Evolutionary conservation across 768 basidiomycete genomes (phyloP).

Genomic region (Phlebiopsis gigantea): DNA sequence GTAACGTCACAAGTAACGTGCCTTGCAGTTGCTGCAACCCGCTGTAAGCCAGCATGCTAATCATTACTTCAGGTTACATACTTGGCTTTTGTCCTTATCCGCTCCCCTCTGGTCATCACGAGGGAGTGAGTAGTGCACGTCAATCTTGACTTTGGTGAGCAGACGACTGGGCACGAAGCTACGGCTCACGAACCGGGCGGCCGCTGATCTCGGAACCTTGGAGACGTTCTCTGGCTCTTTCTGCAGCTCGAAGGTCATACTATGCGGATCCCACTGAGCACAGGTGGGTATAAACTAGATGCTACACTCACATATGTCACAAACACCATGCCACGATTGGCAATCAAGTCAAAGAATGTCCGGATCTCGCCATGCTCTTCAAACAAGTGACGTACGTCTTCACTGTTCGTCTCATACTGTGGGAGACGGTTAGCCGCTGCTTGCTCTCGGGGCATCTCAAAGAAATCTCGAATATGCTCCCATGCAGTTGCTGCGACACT

Average conservation of each 20-base stretch:
- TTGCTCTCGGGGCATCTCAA: not conserved
- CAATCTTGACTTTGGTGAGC: slow-evolving; percentile 50
- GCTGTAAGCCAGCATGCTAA: not conserved
- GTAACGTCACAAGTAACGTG: slow-evolving; percentile 71
- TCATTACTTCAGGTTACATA: slow-evolving; percentile 24
- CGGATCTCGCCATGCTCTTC: slow-evolving; percentile 95
- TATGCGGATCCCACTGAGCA: slow-evolving; percentile 26
- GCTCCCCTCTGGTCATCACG: slow-evolving; percentile 64
- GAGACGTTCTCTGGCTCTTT: slow-evolving; percentile 83
- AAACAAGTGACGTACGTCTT: slow-evolving; percentile 79
- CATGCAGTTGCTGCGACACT: slow-evolving; percentile 34
- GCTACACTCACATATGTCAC: slow-evolving; percentile 85
- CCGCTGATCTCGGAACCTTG: slow-evolving; percentile 88
- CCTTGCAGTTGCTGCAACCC: slow-evolving; percentile 68
- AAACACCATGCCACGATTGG: slow-evolving; percentile 97
- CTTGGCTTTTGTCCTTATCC: slow-evolving; percentile 83
- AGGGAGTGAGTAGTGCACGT: slow-evolving; percentile 96
- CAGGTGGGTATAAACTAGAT: not conserved
- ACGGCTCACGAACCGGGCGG: slow-evolving; percentile 63
- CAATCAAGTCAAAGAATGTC: slow-evolving; percentile 94
- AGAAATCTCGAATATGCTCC: not conserved
- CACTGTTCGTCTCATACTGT: slow-evolving; percentile 87
- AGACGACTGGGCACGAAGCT: not conserved
- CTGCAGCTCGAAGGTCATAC: slow-evolving; percentile 92
- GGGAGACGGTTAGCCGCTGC: not conserved